A percentile compares a stretch with the other conserved stretches of the same genome.
Conservation (phyloP, 495 filamentous ascomycete species). For the Neurospora terricola region DNA sequence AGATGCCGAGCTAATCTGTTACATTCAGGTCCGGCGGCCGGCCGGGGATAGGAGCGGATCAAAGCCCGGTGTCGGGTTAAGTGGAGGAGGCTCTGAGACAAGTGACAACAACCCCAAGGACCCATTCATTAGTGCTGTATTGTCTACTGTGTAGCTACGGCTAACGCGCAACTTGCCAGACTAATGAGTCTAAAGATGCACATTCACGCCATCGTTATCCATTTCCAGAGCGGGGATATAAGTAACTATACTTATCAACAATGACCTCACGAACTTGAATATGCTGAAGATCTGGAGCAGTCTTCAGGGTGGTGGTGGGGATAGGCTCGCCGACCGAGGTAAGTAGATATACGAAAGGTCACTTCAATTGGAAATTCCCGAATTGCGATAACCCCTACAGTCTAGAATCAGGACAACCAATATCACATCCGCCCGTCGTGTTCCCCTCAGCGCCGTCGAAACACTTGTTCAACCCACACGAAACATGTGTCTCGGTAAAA, state of each 20-base stretch:
- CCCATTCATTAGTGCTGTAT: background rate
- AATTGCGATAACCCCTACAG: background rate
- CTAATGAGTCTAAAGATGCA: background rate
- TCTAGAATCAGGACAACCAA: too few species aligned
- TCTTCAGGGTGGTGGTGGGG: background rate
- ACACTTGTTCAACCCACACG: background rate
- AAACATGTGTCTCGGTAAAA: background rate
- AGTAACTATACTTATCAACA: background rate
- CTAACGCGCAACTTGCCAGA: background rate
- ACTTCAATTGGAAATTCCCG: too few species aligned
- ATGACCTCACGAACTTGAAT: background rate
- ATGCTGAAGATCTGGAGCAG: background rate
- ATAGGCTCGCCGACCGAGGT: background rate
- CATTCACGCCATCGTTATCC: background rate
- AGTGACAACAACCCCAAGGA: background rate
- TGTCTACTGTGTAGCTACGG: background rate
- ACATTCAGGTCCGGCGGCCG: background rate
- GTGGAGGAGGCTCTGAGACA: background rate
- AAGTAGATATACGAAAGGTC: background rate
- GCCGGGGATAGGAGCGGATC: background rate
- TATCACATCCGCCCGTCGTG: background rate
- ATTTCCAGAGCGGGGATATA: background rate
- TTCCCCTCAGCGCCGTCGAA: background rate
- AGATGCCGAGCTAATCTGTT: background rate
- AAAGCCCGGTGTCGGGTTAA: background rate